phyloP scores from a whole-genome alignment of 2,329 filamentous ascomycete species.

The Nemania sp. region DNA sequence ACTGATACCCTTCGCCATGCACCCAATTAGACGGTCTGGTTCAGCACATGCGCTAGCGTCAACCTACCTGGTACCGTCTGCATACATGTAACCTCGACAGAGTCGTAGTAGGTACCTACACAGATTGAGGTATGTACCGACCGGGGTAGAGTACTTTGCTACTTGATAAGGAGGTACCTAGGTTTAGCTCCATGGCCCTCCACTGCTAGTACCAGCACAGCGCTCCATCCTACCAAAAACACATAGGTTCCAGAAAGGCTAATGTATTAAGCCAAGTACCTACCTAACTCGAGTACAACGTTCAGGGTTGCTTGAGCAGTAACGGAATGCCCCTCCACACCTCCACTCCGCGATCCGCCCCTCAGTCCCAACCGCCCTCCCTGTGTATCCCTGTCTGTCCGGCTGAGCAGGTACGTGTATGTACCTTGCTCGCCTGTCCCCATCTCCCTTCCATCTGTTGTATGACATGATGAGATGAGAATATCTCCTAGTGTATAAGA shows the following conservation, averaged over 20 bases:
- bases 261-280: not conserved
- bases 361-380: constrained; percentile 13
- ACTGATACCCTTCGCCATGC: not conserved
- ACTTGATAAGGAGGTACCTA: too few species aligned
- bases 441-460: not conserved
- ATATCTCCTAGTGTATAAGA: constrained; percentile 20
- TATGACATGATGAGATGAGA: constrained; percentile 19
- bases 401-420: too few species aligned
- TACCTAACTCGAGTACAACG: not conserved
- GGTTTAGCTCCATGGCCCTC: not conserved
- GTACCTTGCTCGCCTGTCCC: not conserved
- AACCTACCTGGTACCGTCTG: constrained; percentile 1
- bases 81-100: not conserved
- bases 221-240: not conserved
- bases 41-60: constrained; percentile 8
- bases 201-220: not conserved
- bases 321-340: constrained; percentile 19
- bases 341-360: constrained; percentile 15
- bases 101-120: not conserved
- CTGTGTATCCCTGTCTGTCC: not conserved
- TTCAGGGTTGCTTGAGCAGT: not conserved
- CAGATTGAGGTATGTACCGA: too few species aligned
- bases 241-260: not conserved
- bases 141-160: too few species aligned
- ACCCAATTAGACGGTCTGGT: constrained; percentile 6